Conservation (phyloP, 495 filamentous ascomycete species). For the Hyphodiscus hymeniophilus region DNA sequence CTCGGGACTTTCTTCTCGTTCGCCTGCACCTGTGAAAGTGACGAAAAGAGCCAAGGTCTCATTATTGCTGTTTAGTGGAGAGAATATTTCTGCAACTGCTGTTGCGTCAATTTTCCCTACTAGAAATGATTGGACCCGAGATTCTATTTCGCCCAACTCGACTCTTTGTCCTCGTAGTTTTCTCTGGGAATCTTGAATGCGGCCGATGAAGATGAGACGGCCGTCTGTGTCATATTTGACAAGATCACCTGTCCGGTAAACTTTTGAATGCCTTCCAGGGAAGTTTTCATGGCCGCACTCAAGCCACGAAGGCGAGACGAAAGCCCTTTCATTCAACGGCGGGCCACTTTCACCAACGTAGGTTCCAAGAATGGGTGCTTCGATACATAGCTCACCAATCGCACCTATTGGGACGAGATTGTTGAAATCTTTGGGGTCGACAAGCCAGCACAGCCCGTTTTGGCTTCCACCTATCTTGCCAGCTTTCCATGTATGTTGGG, state of each 20-base stretch:
- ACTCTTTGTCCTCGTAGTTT: slow-evolving; percentile 25
- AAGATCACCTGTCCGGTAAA: slow-evolving; percentile 45
- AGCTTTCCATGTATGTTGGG: no score
- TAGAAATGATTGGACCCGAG: background rate
- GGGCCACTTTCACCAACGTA: slow-evolving; percentile 43
- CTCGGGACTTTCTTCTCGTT: no score
- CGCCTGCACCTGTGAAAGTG: background rate
- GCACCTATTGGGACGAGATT: slow-evolving; percentile 46
- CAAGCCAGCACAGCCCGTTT: slow-evolving; percentile 47
- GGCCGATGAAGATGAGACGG: slow-evolving; percentile 26
- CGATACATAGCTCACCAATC: slow-evolving; percentile 52
- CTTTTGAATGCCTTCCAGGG: no score
- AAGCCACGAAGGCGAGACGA: no score
- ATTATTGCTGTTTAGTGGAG: background rate
- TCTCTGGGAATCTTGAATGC: slow-evolving; percentile 23
- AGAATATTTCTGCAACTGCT: background rate
- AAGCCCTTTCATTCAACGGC: no score
- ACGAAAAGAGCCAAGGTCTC: background rate
- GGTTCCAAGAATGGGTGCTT: slow-evolving; percentile 45
- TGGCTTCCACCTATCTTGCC: no score
- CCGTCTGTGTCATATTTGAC: slow-evolving; percentile 27
- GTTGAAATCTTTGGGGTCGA: slow-evolving; percentile 43
- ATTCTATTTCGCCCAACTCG: slow-evolving; percentile 25
- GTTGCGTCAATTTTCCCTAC: background rate
- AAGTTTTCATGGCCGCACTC: no score